Conservation (phyloP, 2,329 filamentous ascomycete genomes). For the Ophiostoma pallidulum region DNA sequence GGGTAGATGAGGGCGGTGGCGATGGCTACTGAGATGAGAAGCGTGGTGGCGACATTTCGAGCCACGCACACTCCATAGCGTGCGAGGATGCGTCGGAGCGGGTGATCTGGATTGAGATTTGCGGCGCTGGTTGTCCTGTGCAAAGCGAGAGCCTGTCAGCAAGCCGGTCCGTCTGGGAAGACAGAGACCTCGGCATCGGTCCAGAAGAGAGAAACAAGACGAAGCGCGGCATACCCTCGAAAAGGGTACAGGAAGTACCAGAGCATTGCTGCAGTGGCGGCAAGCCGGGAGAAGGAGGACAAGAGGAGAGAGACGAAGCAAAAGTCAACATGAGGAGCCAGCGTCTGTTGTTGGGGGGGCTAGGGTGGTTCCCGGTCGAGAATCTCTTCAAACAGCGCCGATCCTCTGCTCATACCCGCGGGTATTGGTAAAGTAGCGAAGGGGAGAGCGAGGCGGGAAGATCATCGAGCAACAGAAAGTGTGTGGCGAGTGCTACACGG, state of each 20-base stretch:
- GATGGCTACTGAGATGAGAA: constrained; percentile 63
- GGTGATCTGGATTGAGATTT: constrained; percentile 52
- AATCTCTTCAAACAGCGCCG: too few species aligned
- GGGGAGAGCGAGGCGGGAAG: too few species aligned
- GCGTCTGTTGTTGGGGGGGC: background rate
- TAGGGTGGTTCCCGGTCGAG: background rate
- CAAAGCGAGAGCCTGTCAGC: constrained; percentile 12
- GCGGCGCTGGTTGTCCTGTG: constrained; percentile 65
- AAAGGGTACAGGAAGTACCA: constrained; percentile 72
- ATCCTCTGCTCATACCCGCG: too few species aligned
- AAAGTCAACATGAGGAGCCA: background rate
- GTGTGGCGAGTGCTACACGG: too few species aligned
- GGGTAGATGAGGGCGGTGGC: constrained; percentile 64
- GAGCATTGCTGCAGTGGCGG: constrained; percentile 42
- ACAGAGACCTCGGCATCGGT: constrained; percentile 25
- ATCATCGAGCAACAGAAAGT: too few species aligned
- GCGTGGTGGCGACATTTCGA: constrained; percentile 63
- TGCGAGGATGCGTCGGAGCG: constrained; percentile 54
- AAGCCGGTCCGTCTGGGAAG: background rate
- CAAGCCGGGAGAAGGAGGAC: background rate
- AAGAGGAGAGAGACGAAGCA: background rate
- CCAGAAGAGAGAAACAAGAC: constrained; percentile 55
- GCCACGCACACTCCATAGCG: constrained; percentile 63
- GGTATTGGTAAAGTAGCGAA: too few species aligned
- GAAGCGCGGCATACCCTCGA: constrained; percentile 63